These are phyloP conservation scores for Pyricularia sp. DNA, from an alignment of 2,329 filamentous ascomycete genomes.

Conservation along the genomic window DNA sequence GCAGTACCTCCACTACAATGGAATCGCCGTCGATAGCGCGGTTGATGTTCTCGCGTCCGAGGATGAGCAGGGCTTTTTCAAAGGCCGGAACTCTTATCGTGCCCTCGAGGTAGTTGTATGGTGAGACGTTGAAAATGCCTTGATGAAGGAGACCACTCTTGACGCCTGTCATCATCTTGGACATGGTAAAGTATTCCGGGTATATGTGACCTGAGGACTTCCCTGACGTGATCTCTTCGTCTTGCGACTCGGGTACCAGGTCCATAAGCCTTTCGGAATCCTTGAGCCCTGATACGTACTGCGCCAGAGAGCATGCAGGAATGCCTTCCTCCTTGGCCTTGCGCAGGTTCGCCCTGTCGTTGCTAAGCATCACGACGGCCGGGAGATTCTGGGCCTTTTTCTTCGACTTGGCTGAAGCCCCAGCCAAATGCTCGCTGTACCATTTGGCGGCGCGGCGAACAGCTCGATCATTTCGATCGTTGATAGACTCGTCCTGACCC, in stretches of 20 bases:
- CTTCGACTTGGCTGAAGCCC: neutral
- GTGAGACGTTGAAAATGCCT: constrained; percentile 90
- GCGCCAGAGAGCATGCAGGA: constrained; percentile 55
- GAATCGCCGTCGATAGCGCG: constrained; percentile 84
- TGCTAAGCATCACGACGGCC: constrained; percentile 83
- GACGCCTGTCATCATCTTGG: constrained; percentile 88
- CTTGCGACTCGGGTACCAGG: constrained; percentile 79
- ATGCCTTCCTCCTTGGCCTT: constrained; percentile 73
- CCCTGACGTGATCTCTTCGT: constrained; percentile 53
- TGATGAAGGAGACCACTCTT: constrained; percentile 86
- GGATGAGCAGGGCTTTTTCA: constrained; percentile 75
- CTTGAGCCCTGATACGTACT: constrained; percentile 78
- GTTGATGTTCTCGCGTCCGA: constrained; percentile 95
- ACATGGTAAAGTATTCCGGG: constrained; percentile 79
- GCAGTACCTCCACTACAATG: constrained; percentile 86
- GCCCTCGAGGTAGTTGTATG: constrained; percentile 95
- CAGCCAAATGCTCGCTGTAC: constrained; percentile 74
- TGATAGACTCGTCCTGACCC: constrained; percentile 63
- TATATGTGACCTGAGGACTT: constrained; percentile 67
- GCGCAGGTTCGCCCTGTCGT: constrained; percentile 78
- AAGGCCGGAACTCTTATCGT: constrained; percentile 86
- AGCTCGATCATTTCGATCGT: constrained; percentile 91
- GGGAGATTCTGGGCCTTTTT: constrained; percentile 36
- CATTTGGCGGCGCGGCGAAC: constrained; percentile 79
- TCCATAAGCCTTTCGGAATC: constrained; percentile 81